Evolutionary conservation across 768 basidiomycete species (phyloP).

Genomic region (Lactarius psammicola): DNA sequence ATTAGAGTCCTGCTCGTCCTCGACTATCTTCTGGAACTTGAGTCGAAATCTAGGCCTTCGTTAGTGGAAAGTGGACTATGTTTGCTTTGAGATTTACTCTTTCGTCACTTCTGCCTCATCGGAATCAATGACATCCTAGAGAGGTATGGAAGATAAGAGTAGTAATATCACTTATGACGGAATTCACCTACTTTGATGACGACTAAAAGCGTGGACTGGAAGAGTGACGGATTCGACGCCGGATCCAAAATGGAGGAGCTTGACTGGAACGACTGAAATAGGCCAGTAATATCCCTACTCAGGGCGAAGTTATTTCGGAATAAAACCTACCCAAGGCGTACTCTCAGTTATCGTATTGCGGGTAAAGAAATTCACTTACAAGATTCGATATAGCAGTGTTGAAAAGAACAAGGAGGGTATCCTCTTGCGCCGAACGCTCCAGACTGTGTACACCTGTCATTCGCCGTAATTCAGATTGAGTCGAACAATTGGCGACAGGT

Average conservation of each 20-base stretch:
- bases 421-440: conserved; percentile 62
- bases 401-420: conserved; percentile 60
- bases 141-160: neutral
- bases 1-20: conserved; percentile 59
- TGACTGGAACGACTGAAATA: conserved; percentile 63
- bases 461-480: neutral
- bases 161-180: too few species aligned
- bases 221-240: conserved; percentile 56
- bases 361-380: conserved; percentile 33
- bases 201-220: conserved; percentile 59
- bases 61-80: neutral
- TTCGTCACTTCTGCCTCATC: conserved; percentile 56
- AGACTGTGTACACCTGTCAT: conserved; percentile 58
- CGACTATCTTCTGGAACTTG: conserved; percentile 61
- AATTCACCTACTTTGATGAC: conserved; percentile 54
- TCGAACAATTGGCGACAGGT: neutral
- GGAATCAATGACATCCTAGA: conserved; percentile 63
- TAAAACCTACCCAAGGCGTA: conserved; percentile 44
- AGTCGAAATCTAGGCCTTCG: conserved; percentile 46
- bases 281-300: conserved; percentile 56
- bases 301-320: conserved; percentile 68
- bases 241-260: conserved; percentile 59
- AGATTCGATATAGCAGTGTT: conserved; percentile 66
- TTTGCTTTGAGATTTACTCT: conserved; percentile 43
- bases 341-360: neutral